Evolutionary conservation across 2,329 filamentous ascomycete genomes (phyloP).

Genomic region (Colletotrichum salicis): DNA sequence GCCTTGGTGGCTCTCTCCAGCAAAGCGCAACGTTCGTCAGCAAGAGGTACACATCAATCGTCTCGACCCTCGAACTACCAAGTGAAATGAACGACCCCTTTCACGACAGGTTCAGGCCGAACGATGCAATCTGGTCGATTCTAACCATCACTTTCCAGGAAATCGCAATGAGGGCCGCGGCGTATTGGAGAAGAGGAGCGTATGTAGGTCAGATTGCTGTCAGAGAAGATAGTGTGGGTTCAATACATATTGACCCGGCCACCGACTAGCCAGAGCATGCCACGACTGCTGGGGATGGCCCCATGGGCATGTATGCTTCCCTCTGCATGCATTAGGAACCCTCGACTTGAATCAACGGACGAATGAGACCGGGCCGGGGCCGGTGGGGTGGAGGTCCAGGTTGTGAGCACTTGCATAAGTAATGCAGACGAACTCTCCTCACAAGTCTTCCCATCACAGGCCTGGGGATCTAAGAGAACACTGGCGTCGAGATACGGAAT

Average conservation of each 20-base stretch:
- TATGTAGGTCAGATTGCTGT: constrained; percentile 19
- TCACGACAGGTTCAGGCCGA: neutral
- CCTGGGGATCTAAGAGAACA: neutral
- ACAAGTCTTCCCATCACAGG: neutral
- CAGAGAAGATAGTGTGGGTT: constrained; percentile 31
- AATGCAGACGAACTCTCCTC: constrained; percentile 13
- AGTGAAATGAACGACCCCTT: neutral
- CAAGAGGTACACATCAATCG: neutral
- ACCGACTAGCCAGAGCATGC: constrained; percentile 48
- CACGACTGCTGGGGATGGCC: constrained; percentile 44
- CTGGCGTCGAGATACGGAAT: neutral
- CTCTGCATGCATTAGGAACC: constrained; percentile 42
- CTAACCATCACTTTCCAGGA: neutral
- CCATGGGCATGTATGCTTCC: constrained; percentile 32
- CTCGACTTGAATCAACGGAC: constrained; percentile 20
- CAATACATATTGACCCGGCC: constrained; percentile 25
- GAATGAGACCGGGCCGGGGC: constrained; percentile 34
- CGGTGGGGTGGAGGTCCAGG: constrained; percentile 23
- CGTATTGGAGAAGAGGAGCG: neutral
- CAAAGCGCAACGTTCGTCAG: neutral
- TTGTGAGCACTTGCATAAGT: constrained; percentile 33
- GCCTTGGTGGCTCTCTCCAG: neutral
- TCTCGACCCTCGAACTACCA: neutral
- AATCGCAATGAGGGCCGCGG: neutral
- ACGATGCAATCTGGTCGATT: neutral